Base-by-base conservation (phyloP, 148 eudicot genomes). In the Diospyros kaki region DNA sequence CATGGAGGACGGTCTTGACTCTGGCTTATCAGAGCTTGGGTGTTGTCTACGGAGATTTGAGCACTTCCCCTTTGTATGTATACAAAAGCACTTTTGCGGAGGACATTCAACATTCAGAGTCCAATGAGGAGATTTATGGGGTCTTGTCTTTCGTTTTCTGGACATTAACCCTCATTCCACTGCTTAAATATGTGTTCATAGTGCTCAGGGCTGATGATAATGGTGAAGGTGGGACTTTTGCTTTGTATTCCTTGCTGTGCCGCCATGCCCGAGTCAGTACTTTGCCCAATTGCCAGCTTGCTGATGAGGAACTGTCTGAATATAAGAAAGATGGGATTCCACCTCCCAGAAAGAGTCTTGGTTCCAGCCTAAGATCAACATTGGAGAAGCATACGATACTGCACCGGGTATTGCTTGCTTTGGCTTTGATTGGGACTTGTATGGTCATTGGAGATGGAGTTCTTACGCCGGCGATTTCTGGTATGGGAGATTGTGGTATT, bases 361-460 rank as follows among this genome's bases (percentile, higher is more conserved):
- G 84, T 11, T 60, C 73, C 58, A 82, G 82, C 46, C 74, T 90
- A 52, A 84, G 85, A 83, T 80, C 86, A 12, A 83, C 88, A 2
- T 72, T 90, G 77, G 94, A 90, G 74, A 90, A 85, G 78, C 84
- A 90, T 68, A 86, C 62, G 56, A 54, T 88, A 3, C 44, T 88
- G 68, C 90, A 83, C 48, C 79, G 77, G 64, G 51, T 83, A 43
- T 76, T 90, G 81, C 90, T 90, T 68, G 75, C 76, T 71, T 73
- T 90, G 84, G 90, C 94, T 76, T 81, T 90, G 73, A 80, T 90
- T 78, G 94, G 94, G 58, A 81, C 94, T 81, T 88, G 90, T 83
- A 90, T 90, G 94, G 94, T 90, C 50, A 90, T 90, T 69, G 94
- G 94, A 6, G 94, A 90, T 83, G 94, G 94, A 62, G 86, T 90